Evolutionary conservation across 441 rosid genomes (phyloP).

Genomic region (Pelargonium cotyledonis): DNA sequence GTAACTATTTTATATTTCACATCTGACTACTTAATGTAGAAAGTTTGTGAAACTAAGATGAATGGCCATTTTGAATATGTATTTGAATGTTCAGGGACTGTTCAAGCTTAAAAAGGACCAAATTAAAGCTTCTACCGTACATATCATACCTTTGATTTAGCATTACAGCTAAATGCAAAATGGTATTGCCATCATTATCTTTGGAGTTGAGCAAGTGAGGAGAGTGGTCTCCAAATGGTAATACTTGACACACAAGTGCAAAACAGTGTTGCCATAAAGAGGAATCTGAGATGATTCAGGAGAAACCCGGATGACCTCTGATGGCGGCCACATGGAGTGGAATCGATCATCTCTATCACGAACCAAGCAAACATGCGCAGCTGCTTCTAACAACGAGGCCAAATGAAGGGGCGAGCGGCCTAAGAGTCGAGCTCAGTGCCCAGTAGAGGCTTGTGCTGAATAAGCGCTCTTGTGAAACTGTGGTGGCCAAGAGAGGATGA

Average conservation of each 20-base stretch:
- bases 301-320: not conserved
- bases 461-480: not conserved
- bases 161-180: slow-evolving; percentile 4
- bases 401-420: not conserved
- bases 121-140: too few relatives aligned
- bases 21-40: too few relatives aligned
- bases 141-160: not conserved
- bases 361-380: not conserved
- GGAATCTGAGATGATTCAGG: not conserved
- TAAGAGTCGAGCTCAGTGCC: not conserved
- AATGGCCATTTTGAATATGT: too few relatives aligned
- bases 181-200: not conserved
- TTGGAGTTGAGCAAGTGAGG: not conserved
- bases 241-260: slow-evolving; percentile 6
- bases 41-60: too few relatives aligned
- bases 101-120: too few relatives aligned
- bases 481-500: slow-evolving; percentile 3
- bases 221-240: not conserved
- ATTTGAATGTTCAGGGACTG: too few relatives aligned
- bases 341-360: not conserved
- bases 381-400: not conserved
- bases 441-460: not conserved
- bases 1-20: too few relatives aligned
- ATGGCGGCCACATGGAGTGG: slow-evolving; percentile 7
- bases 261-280: not conserved